These are phyloP conservation scores for Tephrocybe sp. DNA, from an alignment of 768 basidiomycete species.

Conservation along the genomic window DNA sequence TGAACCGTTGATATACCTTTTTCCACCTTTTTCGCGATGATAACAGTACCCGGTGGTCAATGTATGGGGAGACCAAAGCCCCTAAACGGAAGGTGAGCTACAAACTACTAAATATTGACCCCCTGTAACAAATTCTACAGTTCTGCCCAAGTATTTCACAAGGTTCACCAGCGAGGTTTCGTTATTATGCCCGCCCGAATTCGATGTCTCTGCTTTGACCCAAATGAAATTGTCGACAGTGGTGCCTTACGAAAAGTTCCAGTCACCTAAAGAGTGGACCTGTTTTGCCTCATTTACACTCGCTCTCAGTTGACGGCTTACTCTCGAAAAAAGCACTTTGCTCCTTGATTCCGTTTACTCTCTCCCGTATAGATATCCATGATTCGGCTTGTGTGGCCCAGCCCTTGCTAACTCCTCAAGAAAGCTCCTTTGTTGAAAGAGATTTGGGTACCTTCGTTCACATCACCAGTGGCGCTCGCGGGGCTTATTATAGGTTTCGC, in stretches of 20 bases:
- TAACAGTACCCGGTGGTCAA: too few relatives aligned
- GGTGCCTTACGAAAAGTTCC: background rate
- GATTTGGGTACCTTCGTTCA: background rate
- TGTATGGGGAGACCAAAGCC: too few relatives aligned
- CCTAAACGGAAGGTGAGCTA: too few relatives aligned
- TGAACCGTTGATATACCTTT: background rate
- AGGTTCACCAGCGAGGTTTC: too few relatives aligned
- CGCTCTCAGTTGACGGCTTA: background rate
- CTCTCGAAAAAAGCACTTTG: background rate
- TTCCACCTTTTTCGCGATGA: background rate
- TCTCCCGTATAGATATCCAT: background rate
- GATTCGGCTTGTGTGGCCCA: background rate
- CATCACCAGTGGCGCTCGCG: background rate
- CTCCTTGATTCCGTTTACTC: slow-evolving; percentile 1
- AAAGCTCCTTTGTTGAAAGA: background rate
- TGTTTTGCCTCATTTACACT: background rate
- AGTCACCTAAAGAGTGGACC: background rate
- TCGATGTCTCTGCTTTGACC: background rate
- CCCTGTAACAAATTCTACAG: too few relatives aligned
- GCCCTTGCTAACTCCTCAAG: background rate
- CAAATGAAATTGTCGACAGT: background rate
- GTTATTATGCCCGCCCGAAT: background rate
- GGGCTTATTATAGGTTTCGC: too few relatives aligned
- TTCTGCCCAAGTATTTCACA: too few relatives aligned
- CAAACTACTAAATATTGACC: too few relatives aligned